Conservation (phyloP, 225 moss, liverwort and hornwort species). For the Takakia lepidozioides region DNA sequence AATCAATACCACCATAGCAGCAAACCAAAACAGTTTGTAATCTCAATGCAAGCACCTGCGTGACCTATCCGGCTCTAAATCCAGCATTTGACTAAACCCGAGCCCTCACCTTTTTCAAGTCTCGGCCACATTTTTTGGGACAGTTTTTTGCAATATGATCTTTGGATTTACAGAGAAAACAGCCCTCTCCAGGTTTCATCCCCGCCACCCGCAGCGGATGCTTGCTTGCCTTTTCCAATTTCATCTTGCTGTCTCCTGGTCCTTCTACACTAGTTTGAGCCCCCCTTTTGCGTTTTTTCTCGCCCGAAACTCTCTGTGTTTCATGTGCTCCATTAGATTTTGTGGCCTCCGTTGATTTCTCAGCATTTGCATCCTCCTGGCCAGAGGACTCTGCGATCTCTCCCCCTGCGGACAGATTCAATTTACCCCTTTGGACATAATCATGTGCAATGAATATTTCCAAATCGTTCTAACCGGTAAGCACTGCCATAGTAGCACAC, state of each 20-base stretch:
- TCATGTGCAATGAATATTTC: too few relatives aligned
- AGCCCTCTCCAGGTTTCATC: constrained; percentile 93
- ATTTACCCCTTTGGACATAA: too few relatives aligned
- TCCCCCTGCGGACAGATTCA: too few relatives aligned
- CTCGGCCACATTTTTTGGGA: constrained; percentile 64
- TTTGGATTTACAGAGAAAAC: constrained; percentile 86
- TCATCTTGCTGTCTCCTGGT: constrained; percentile 20
- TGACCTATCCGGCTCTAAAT: too few relatives aligned
- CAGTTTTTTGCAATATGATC: constrained; percentile 92
- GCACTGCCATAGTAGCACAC: too few relatives aligned
- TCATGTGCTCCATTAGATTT: constrained; percentile 10
- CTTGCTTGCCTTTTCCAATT: constrained; percentile 40
- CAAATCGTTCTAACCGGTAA: too few relatives aligned
- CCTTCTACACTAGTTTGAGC: constrained; percentile 14
- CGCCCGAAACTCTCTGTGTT: constrained; percentile 7
- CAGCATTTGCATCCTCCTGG: background rate
- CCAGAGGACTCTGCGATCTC: too few relatives aligned
- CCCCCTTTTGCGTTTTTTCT: constrained; percentile 16
- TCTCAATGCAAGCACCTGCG: too few relatives aligned
- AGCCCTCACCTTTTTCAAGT: constrained; percentile 70
- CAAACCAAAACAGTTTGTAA: too few relatives aligned
- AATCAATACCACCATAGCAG: too few relatives aligned
- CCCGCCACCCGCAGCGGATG: constrained; percentile 79
- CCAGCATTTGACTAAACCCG: too few relatives aligned
- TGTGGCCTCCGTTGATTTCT: constrained; percentile 8